Evolutionary conservation across 257 asterid species (phyloP).

Genomic region (Jasminum sambac): DNA sequence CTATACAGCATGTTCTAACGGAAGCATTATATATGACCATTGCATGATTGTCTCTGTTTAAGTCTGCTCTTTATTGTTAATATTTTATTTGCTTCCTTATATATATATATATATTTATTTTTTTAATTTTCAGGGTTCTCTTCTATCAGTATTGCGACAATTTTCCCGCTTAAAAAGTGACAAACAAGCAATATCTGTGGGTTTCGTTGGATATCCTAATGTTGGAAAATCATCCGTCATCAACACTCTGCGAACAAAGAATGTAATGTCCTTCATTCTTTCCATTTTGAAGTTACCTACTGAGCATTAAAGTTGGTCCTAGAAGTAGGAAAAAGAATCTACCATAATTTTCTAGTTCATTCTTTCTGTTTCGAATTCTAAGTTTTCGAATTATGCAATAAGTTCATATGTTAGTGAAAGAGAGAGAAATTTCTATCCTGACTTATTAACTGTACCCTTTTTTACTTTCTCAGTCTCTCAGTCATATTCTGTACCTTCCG

Average conservation of each 20-base stretch:
- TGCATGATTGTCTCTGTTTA: not conserved
- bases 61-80: not conserved
- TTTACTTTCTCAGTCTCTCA: not conserved
- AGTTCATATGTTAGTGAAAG: not conserved
- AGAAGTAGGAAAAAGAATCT: not conserved
- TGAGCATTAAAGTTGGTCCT: not conserved
- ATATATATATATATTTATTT: not conserved
- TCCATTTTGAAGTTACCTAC: conserved; percentile 9
- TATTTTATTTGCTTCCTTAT: conserved; percentile 4
- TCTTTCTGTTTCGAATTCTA: not conserved
- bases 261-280: conserved; percentile 42
- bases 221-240: conserved; percentile 98
- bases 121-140: conserved; percentile 64
- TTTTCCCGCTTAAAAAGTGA: conserved; percentile 86
- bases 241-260: conserved; percentile 93
- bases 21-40: not conserved
- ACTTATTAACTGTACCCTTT: not conserved
- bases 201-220: conserved; percentile 95
- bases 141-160: conserved; percentile 84
- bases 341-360: not conserved
- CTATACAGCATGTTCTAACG: not conserved
- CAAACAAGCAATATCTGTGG: conserved; percentile 97
- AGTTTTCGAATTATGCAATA: not conserved
- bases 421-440: no score
- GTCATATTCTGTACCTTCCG: conserved; percentile 3